Conservation (phyloP, 179 eudicot species). For the Camellia oleifera region DNA sequence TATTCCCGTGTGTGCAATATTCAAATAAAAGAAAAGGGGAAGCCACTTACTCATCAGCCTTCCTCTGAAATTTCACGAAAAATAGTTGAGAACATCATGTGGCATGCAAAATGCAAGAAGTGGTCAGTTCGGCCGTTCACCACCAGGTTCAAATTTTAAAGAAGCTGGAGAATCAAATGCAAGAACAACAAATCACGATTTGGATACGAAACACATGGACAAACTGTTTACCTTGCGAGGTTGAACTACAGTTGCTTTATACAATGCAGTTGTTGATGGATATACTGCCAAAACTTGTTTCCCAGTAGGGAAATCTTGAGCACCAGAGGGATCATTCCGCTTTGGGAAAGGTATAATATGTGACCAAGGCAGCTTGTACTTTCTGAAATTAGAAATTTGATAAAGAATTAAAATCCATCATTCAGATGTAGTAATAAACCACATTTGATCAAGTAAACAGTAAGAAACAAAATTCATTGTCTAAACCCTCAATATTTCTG, state of each 20-base stretch:
- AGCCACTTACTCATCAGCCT: slow-evolving; percentile 86
- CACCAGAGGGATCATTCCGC: slow-evolving; percentile 61
- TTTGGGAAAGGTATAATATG: slow-evolving; percentile 93
- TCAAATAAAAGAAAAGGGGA: slow-evolving; percentile 14
- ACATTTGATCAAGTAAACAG: neutral
- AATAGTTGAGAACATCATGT: slow-evolving; percentile 21
- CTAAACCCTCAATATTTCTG: neutral
- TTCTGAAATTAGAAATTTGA: slow-evolving; percentile 43
- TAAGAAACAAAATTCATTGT: neutral
- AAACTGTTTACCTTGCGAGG: slow-evolving; percentile 58
- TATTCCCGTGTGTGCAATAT: neutral
- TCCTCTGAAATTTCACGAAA: slow-evolving; percentile 54
- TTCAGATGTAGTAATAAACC: neutral
- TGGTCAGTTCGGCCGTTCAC: slow-evolving; percentile 31
- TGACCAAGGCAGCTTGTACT: slow-evolving; percentile 78
- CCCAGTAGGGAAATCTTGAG: slow-evolving; percentile 71
- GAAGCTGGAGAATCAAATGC: neutral
- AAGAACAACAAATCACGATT: neutral
- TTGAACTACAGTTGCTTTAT: slow-evolving; percentile 90
- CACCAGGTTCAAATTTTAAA: slow-evolving; percentile 4
- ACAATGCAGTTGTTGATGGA: slow-evolving; percentile 92
- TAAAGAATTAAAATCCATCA: slow-evolving; percentile 15
- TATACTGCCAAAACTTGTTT: slow-evolving; percentile 92
- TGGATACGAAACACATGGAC: neutral
- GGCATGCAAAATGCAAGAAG: slow-evolving; percentile 27